phyloP scores from a whole-genome alignment of 495 filamentous ascomycete genomes.

The Recurvomyces mirabilis region DNA sequence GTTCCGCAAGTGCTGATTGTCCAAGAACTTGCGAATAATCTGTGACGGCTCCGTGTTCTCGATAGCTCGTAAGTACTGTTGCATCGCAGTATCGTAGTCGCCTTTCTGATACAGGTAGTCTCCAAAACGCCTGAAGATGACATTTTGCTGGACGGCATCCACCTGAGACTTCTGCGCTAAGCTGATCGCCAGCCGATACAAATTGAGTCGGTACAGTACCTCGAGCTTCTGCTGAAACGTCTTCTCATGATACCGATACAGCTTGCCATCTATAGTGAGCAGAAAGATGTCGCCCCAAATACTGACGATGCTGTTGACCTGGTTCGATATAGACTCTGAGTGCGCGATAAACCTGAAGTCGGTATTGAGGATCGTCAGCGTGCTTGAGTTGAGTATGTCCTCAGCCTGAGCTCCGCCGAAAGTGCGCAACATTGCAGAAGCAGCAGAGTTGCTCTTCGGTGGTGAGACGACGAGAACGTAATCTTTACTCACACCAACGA shows the following conservation, averaged over 20 bases:
- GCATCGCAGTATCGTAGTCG: conserved; percentile 95
- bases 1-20: conserved; percentile 93
- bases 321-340: conserved; percentile 67
- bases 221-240: conserved; percentile 81
- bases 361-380: conserved; percentile 80
- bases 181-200: conserved; percentile 85
- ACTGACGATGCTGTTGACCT: conserved; percentile 67
- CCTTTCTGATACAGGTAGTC: conserved; percentile 92
- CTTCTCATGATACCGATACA: conserved; percentile 88
- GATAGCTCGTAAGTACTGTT: conserved; percentile 92
- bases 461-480: conserved; percentile 86
- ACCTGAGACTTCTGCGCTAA: conserved; percentile 79
- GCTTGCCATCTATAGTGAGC: conserved; percentile 79
- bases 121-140: conserved; percentile 87
- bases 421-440: conserved; percentile 43
- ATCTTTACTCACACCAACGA: conserved; percentile 68
- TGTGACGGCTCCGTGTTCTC: conserved; percentile 91
- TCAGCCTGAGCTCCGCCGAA: conserved; percentile 60
- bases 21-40: conserved; percentile 89
- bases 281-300: conserved; percentile 89
- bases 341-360: conserved; percentile 85
- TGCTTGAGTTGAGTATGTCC: conserved; percentile 67
- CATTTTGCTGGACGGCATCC: conserved; percentile 68
- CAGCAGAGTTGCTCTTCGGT: conserved; percentile 43
- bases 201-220: conserved; percentile 84